phyloP scores from a whole-genome alignment of 768 basidiomycete genomes.

The Leccinum incarnatum region DNA sequence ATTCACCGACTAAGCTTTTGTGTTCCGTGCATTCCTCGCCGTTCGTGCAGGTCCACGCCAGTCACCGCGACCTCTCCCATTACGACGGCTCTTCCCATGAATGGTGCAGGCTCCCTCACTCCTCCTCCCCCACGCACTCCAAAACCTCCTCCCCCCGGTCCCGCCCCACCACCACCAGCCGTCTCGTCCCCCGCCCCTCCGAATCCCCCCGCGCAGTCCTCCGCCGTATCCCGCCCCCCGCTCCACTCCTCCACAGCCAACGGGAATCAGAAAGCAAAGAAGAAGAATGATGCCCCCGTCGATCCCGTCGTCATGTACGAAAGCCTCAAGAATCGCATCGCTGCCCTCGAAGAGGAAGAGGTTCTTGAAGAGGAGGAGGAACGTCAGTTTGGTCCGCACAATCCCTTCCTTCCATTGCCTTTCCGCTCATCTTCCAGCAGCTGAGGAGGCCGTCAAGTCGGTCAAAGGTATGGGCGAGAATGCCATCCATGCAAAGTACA shows the following conservation, averaged over 20 bases:
- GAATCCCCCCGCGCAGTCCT: conserved; percentile 38
- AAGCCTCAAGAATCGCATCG: conserved; percentile 83
- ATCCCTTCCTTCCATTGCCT: not conserved
- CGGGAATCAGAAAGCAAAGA: conserved; percentile 59
- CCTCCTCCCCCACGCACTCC: conserved; percentile 32
- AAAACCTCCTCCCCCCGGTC: conserved; percentile 56
- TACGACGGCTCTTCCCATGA: conserved; percentile 37
- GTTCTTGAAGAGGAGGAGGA: conserved; percentile 88
- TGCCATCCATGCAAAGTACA: conserved; percentile 81
- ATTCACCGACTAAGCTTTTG: conserved; percentile 27
- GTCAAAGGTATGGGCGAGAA: conserved; percentile 82
- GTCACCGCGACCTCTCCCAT: conserved; percentile 6
- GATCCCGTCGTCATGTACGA: conserved; percentile 89
- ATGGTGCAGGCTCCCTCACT: conserved; percentile 39
- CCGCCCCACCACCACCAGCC: conserved; percentile 57
- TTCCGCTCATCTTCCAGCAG: conserved; percentile 38
- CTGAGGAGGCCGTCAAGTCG: conserved; percentile 84
- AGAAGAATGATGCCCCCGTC: conserved; percentile 59
- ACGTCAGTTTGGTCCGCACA: conserved; percentile 61
- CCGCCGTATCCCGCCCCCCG: conserved; percentile 34
- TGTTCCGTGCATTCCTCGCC: conserved; percentile 29
- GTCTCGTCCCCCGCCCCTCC: conserved; percentile 28
- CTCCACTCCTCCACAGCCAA: conserved; percentile 29
- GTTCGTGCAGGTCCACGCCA: conserved; percentile 20
- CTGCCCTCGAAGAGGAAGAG: conserved; percentile 85